Evolutionary conservation across 129 eudicot species (phyloP).

Genomic region (Ambrosia artemisiifolia): DNA sequence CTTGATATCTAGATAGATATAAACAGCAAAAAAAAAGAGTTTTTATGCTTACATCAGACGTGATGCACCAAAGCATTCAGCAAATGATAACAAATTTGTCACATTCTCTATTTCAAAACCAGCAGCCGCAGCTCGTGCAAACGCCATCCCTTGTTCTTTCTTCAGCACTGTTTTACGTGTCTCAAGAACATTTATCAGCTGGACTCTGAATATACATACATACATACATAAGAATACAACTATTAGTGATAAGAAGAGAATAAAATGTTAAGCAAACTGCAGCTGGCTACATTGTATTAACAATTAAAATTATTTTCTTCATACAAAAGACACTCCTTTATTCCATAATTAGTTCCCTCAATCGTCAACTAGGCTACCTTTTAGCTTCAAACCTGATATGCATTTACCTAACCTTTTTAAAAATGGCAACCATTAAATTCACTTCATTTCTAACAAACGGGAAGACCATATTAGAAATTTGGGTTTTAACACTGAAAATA

Average conservation of each 20-base stretch:
- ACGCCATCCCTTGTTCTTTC: constrained; percentile 99
- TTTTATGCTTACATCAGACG: constrained; percentile 66
- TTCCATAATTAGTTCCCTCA: neutral
- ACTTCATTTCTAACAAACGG: neutral
- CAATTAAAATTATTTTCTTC: neutral
- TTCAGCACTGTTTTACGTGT: constrained; percentile 72
- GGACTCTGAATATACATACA: constrained; percentile 49
- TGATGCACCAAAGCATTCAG: constrained; percentile 88
- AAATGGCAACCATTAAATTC: neutral
- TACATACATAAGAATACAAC: neutral
- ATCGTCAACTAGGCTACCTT: neutral
- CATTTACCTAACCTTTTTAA: no score
- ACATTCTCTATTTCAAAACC: constrained; percentile 81
- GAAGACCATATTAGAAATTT: neutral
- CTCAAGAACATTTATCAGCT: constrained; percentile 82
- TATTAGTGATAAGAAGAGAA: neutral
- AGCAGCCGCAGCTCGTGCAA: constrained; percentile 98
- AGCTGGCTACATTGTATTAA: neutral
- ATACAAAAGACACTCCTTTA: no score
- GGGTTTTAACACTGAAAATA: constrained; percentile 7
- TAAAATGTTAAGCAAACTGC: neutral
- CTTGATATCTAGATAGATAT: neutral
- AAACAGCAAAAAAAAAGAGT: neutral
- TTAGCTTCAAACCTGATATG: no score
- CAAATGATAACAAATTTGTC: constrained; percentile 60